Evolutionary conservation across 1,139 yeast species (phyloP).

Genomic region (Saccharomycopsis hybrid): DNA sequence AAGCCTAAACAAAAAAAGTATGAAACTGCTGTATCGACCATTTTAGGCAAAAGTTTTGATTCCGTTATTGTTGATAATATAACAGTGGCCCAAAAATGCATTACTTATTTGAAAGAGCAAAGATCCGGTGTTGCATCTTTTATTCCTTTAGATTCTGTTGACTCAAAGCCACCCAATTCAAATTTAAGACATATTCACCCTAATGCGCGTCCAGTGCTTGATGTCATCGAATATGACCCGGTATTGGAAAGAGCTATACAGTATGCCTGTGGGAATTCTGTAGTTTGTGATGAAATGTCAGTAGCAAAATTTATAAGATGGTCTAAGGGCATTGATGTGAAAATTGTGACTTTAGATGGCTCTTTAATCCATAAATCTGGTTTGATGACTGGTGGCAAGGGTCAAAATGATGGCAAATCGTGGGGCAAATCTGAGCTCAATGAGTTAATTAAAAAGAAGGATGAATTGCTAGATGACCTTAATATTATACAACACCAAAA

Average conservation of each 20-base stretch:
- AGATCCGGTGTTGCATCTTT: constrained; percentile 81
- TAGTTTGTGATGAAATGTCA: constrained; percentile 68
- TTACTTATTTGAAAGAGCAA: constrained; percentile 77
- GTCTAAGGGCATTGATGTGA: constrained; percentile 53
- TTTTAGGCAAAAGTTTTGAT: constrained; percentile 74
- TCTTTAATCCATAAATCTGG: constrained; percentile 81
- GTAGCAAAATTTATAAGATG: constrained; percentile 71
- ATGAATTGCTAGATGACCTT: constrained; percentile 49
- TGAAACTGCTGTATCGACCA: constrained; percentile 70
- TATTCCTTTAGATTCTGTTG: constrained; percentile 80
- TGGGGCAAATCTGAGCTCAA: constrained; percentile 78
- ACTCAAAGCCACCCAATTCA: constrained; percentile 48
- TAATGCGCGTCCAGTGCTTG: constrained; percentile 53
- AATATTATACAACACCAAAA: constrained; percentile 42
- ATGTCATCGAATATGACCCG: constrained; percentile 66
- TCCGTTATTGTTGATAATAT: constrained; percentile 77
- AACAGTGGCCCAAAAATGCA: constrained; percentile 74
- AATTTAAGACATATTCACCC: constrained; percentile 51
- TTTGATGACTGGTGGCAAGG: constrained; percentile 84
- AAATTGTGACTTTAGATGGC: constrained; percentile 79
- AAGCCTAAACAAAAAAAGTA: constrained; percentile 72
- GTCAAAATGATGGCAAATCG: constrained; percentile 30
- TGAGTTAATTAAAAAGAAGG: constrained; percentile 51
- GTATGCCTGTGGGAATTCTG: constrained; percentile 72
- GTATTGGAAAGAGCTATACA: constrained; percentile 71